A percentile compares a stretch with the other conserved stretches of the same genome.
These are phyloP conservation scores for Globisporangium cystogenes DNA, from an alignment of 352 stramenopile species.

Conservation along the genomic window DNA sequence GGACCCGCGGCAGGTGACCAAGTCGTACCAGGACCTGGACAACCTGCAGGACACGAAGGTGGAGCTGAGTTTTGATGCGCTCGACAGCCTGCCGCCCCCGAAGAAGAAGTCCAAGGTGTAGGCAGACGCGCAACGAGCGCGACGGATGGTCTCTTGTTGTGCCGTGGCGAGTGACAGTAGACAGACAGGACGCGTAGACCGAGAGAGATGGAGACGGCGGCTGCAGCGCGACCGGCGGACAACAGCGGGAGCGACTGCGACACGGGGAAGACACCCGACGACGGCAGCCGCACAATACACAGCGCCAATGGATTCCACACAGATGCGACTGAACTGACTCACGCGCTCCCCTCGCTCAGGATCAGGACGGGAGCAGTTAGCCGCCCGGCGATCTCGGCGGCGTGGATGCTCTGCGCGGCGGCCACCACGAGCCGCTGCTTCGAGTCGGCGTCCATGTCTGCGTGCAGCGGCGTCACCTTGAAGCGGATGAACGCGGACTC, in stretches of 20 bases:
- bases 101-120: conserved; percentile 86
- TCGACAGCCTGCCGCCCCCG: conserved; percentile 70
- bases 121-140: neutral
- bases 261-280: neutral
- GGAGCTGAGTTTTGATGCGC: conserved; percentile 76
- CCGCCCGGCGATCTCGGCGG: conserved; percentile 3
- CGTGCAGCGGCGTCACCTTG: conserved; percentile 23
- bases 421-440: conserved; percentile 16
- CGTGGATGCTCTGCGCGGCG: conserved; percentile 13
- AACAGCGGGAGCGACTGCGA: too few relatives aligned
- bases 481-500: conserved; percentile 23
- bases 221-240: too few relatives aligned
- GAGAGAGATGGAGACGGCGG: too few relatives aligned
- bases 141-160: conserved; percentile 3
- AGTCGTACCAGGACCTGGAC: conserved; percentile 82
- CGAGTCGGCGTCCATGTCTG: conserved; percentile 14
- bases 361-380: conserved; percentile 5
- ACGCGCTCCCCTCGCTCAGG: neutral
- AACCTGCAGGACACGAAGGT: conserved; percentile 81
- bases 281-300: neutral
- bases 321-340: neutral
- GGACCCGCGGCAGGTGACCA: conserved; percentile 75
- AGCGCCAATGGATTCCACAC: neutral
- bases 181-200: neutral
- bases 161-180: neutral